Conservation (phyloP, 176 grass and related monocot species). For the Eleusine coracana region DNA sequence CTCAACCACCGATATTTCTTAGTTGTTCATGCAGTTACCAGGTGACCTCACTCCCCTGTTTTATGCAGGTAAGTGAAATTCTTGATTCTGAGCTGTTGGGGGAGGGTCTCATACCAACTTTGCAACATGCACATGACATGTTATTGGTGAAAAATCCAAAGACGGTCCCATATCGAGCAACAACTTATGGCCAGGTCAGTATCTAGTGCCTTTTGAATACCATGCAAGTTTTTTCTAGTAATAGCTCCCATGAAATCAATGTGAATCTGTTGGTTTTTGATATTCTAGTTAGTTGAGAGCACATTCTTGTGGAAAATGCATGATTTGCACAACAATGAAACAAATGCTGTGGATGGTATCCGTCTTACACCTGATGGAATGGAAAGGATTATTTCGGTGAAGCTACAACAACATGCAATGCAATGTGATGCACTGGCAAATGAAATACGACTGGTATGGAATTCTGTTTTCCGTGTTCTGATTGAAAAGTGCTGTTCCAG, state of each 20-base stretch:
- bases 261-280: conserved; percentile 32
- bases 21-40: not conserved
- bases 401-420: conserved; percentile 87
- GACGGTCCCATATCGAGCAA: conserved; percentile 78
- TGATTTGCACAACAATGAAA: conserved; percentile 81
- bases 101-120: conserved; percentile 93
- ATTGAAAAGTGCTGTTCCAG: conserved; percentile 33
- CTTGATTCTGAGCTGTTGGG: conserved; percentile 92
- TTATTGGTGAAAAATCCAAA: conserved; percentile 70
- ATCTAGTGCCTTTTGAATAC: not conserved
- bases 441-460: conserved; percentile 74
- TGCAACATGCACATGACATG: conserved; percentile 91
- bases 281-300: conserved; percentile 81
- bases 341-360: conserved; percentile 69
- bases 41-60: conserved; percentile 7
- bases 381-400: conserved; percentile 55
- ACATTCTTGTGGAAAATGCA: conserved; percentile 78
- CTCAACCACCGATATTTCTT: not conserved
- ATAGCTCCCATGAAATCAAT: conserved; percentile 9
- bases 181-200: conserved; percentile 72
- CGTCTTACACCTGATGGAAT: conserved; percentile 58
- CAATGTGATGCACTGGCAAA: conserved; percentile 74
- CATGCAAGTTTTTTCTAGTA: conserved; percentile 5
- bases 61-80: conserved; percentile 89
- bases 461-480: conserved; percentile 13